These are phyloP conservation scores for Silene uniflora DNA, from an alignment of 148 eudicot genomes.

Conservation along the genomic window DNA sequence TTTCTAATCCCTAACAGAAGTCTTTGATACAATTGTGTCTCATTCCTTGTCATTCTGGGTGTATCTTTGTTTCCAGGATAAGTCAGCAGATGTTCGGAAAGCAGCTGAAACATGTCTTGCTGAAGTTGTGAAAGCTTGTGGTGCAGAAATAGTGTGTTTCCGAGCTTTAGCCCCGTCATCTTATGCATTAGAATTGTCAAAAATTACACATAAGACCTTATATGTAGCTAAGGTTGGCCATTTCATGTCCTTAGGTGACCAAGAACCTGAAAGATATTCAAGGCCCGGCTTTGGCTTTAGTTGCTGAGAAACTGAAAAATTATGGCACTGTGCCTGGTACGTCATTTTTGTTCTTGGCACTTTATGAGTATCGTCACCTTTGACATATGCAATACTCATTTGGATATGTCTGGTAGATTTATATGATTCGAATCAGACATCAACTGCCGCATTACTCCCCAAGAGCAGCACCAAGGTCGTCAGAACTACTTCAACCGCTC, in stretches of 20 bases:
- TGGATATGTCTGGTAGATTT: constrained; percentile 39
- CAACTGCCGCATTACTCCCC: constrained; percentile 41
- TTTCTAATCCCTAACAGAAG: background rate
- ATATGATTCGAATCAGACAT: constrained; percentile 45
- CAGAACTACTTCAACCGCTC: constrained; percentile 45
- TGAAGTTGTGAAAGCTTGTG: constrained; percentile 77
- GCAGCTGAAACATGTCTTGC: constrained; percentile 82
- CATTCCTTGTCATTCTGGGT: background rate
- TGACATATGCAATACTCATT: background rate
- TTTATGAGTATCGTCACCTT: background rate
- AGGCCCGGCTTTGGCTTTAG: constrained; percentile 75
- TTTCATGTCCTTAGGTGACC: constrained; percentile 47
- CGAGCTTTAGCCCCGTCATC: background rate
- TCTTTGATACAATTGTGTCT: background rate
- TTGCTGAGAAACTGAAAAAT: constrained; percentile 69
- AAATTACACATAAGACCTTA: background rate
- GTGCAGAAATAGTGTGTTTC: constrained; percentile 57
- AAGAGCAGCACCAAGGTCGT: constrained; percentile 51
- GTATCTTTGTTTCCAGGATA: constrained; percentile 45
- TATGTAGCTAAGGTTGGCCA: background rate
- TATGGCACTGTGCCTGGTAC: constrained; percentile 67
- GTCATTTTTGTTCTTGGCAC: background rate
- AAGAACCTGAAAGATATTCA: constrained; percentile 87
- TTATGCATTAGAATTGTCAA: background rate
- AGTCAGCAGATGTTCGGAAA: constrained; percentile 99